Conservation (phyloP, 2,329 filamentous ascomycete species). For the Pseudogymnoascus sp. region DNA sequence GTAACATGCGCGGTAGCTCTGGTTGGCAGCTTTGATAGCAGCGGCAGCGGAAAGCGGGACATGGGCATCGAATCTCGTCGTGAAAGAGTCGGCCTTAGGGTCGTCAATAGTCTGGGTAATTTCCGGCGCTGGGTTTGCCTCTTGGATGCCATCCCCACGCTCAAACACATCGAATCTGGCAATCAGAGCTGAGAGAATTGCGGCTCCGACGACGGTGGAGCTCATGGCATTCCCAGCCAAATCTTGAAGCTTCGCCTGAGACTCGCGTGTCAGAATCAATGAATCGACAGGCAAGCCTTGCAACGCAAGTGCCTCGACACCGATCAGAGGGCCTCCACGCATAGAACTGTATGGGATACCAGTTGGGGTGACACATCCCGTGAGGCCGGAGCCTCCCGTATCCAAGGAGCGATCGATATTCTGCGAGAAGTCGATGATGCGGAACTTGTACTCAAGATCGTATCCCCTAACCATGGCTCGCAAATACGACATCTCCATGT, state of each 20-base stretch:
- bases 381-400: constrained; percentile 42
- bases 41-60: constrained; percentile 11
- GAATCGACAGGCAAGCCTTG: constrained; percentile 60
- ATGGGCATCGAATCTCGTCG: constrained; percentile 9
- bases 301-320: constrained; percentile 52
- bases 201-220: constrained; percentile 59
- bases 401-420: constrained; percentile 56
- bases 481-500: constrained; percentile 54
- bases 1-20: constrained; percentile 40
- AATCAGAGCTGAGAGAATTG: constrained; percentile 51
- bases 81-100: neutral
- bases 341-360: constrained; percentile 54
- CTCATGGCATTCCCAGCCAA: constrained; percentile 76
- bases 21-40: constrained; percentile 17
- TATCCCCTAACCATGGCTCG: constrained; percentile 38
- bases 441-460: constrained; percentile 50
- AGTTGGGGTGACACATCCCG: constrained; percentile 59
- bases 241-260: constrained; percentile 52
- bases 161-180: constrained; percentile 14
- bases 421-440: constrained; percentile 58
- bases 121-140: neutral
- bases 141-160: constrained; percentile 7
- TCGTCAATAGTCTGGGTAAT: neutral
- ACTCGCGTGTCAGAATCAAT: constrained; percentile 56
- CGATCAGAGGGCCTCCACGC: constrained; percentile 50